Base-by-base conservation (phyloP, 805 yeast species). In the Metschnikowia continentalis region DNA sequence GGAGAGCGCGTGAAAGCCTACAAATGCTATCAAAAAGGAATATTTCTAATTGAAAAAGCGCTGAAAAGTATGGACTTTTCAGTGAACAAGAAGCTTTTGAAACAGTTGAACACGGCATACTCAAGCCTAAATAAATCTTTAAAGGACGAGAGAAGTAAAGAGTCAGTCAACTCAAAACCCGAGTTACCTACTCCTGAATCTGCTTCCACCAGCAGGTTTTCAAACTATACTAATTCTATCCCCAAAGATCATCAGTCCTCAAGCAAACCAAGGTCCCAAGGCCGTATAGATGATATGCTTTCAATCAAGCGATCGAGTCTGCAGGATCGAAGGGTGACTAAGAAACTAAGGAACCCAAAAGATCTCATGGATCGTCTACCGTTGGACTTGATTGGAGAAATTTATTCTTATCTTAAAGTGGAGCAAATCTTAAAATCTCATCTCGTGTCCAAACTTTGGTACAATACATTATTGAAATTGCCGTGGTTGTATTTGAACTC, bases 391-490 rank as follows among this genome's bases (percentile, higher is more conserved):
- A 55, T 72, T 3, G 65, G 61, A 30, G 10, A 47, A 2, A 60
- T 74, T 1, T 72, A 71, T 51, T 5, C 39, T 13, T 36, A 52
- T 3, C 49, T 71, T 6, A 53, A 66, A 1, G 47, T 67, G 6
- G 60, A 54, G 17, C 46, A 51, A 5, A 32, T 70, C 4, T 58
- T 70, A 8, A 38, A 50, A 6, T 68, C 71, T 42, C 76, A 64
- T 50, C 50, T 63, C 30, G 77, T 74, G 35, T 61, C 67, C 42
- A 65, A 57, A 49, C 36, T 32, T 14, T 74, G 78, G 78, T 67
- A 72, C 50, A 15, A 46, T 6, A 44, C 60, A 1, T 60, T 74
- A 13, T 55, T 58, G 5, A 42, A 48, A 1, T 53, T 73, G 1
- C 72, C 72, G 1, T 39, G 48, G 14, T 53, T 74, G 17, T 72